Evolutionary conservation across 345 rosid genomes (phyloP).

Genomic region (Rhodamnia rubescens): DNA sequence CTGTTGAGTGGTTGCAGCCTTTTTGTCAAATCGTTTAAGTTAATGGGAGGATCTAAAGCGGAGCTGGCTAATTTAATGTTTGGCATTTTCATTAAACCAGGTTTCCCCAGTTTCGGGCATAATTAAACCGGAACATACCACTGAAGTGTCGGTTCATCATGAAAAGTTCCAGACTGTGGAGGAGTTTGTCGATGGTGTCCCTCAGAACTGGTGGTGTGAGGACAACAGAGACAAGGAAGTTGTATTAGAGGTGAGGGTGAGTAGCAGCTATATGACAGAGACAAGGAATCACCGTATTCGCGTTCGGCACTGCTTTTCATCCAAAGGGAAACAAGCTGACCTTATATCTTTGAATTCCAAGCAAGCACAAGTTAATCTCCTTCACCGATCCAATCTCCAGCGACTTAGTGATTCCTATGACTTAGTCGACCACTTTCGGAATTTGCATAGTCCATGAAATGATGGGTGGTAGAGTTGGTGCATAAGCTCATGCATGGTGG

Average conservation of each 20-base stretch:
- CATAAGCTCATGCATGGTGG: neutral
- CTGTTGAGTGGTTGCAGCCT: neutral
- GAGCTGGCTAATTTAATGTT: neutral
- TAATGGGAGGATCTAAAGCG: neutral
- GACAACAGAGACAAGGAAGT: slow-evolving; percentile 85
- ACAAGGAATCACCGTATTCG: slow-evolving; percentile 56
- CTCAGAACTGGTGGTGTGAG: slow-evolving; percentile 86
- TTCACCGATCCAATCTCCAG: slow-evolving; percentile 66
- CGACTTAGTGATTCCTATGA: slow-evolving; percentile 63
- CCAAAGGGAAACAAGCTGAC: slow-evolving; percentile 18
- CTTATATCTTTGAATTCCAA: slow-evolving; percentile 4
- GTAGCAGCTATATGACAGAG: slow-evolving; percentile 43
- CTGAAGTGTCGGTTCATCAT: slow-evolving; percentile 62
- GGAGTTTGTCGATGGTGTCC: slow-evolving; percentile 80
- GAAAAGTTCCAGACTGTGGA: slow-evolving; percentile 73
- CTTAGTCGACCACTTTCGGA: slow-evolving; percentile 57
- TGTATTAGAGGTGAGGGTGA: slow-evolving; percentile 48
- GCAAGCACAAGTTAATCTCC: slow-evolving; percentile 33
- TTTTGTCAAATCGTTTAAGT: neutral
- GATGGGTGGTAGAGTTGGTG: neutral
- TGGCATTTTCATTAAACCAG: slow-evolving; percentile 23
- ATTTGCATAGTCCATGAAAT: slow-evolving; percentile 60
- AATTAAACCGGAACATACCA: slow-evolving; percentile 43
- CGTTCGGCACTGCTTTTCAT: slow-evolving; percentile 57
- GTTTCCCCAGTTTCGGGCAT: slow-evolving; percentile 77